A percentile compares a stretch with the other conserved stretches of the same genome.
Conservation (phyloP, 2,329 filamentous ascomycete genomes). For the Fusarium verrucosum region DNA sequence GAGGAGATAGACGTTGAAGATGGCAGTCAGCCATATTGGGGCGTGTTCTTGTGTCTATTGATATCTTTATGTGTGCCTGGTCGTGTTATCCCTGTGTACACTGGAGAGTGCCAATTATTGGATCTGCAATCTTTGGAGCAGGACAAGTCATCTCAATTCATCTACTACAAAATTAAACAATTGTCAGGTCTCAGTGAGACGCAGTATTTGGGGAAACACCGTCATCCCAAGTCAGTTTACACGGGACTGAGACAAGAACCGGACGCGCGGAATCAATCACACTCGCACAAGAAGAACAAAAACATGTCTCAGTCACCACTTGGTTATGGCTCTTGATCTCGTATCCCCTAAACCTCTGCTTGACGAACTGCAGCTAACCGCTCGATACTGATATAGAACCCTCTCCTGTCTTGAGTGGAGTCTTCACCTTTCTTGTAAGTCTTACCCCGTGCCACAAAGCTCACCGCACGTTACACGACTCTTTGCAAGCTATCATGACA, state of each 20-base stretch:
- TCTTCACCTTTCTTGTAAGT: slow-evolving; percentile 87
- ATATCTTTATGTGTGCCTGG: slow-evolving; percentile 91
- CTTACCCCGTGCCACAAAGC: slow-evolving; percentile 9
- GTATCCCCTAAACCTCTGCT: slow-evolving; percentile 32
- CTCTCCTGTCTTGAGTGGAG: slow-evolving; percentile 82
- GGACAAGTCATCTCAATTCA: slow-evolving; percentile 66
- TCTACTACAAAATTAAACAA: slow-evolving; percentile 6
- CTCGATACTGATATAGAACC: slow-evolving; percentile 59
- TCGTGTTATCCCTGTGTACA: slow-evolving; percentile 78
- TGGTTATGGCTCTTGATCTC: slow-evolving; percentile 45
- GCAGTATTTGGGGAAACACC: background rate
- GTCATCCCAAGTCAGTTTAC: background rate
- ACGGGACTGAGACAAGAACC: slow-evolving; percentile 27
- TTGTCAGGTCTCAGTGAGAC: slow-evolving; percentile 14
- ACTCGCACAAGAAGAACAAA: slow-evolving; percentile 5
- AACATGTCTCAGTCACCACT: slow-evolving; percentile 45
- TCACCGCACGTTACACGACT: slow-evolving; percentile 22
- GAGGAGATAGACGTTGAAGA: slow-evolving; percentile 61
- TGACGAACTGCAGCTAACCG: slow-evolving; percentile 43
- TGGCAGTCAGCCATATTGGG: slow-evolving; percentile 78
- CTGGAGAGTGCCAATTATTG: slow-evolving; percentile 81
- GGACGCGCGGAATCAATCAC: slow-evolving; percentile 15
- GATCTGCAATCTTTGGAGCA: slow-evolving; percentile 73
- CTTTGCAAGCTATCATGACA: slow-evolving; percentile 16
- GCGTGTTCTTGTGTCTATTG: slow-evolving; percentile 79